Evolutionary conservation across 441 rosid genomes (phyloP), one percentile per base, ranked within the genome.

Genomic region (Adansonia gregorii): DNA sequence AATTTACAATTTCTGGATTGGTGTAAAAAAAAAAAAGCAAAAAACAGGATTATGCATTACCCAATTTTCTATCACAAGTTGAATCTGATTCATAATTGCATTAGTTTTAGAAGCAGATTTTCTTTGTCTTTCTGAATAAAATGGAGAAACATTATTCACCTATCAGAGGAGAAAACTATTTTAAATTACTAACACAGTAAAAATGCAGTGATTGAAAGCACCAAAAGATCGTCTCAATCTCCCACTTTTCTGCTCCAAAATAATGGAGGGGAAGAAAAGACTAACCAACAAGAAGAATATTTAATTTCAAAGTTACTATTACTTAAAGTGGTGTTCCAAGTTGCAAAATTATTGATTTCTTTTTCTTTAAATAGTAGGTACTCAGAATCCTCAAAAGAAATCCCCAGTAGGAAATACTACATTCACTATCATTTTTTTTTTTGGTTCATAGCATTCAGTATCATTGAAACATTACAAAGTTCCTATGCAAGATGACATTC

Each of bases 231-330:
- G 41, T 49, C 14, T 69, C 24, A 43, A 31, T 31, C 10, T 20
- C 73, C 59, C 73, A 69, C 19, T 4, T 69, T 11, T 19, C 56
- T 11, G 19, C 19, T 22, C 59, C 20, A 6, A 69, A 24, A 46
- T 49, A 12, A 46, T 68, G 58, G 73, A 69, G 73, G 19, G 45
- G 43, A 24, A 69, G 73, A 49, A 69, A 69, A 48, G 20, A 69
- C 19, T 7, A 49, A 48, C 10, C 59, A 51, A 54, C 59, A 15
- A 49, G 59, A 49, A 69, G 59, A 69, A 69, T 69, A 51, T 69
- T 22, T 27, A 69, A 49, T 14, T 48, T 49, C 45, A 3, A 31
- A 14, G 59, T 49, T 24, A 24, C 9, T 35, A 69, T 27, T 24
- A 27, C 41, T 20, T 46, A 45, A 67, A 46, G 3, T 12, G 58